Conservation (phyloP, 495 filamentous ascomycete genomes). For the Copromyces sp. region DNA sequence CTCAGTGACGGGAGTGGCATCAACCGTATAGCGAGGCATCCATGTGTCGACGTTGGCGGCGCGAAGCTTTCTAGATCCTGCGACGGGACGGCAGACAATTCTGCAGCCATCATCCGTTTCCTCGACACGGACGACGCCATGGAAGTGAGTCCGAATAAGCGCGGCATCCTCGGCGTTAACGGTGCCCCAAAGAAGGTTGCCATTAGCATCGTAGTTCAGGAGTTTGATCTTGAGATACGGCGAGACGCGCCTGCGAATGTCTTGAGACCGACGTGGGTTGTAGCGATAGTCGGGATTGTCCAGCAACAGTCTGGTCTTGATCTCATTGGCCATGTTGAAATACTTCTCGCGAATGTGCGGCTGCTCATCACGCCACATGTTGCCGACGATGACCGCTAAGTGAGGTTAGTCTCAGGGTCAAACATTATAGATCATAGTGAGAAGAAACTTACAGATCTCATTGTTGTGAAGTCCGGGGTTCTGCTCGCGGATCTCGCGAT, state of each 20-base stretch:
- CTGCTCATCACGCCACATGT: constrained; percentile 6
- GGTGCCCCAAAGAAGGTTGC: neutral
- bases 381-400: constrained; percentile 6
- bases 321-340: constrained; percentile 9
- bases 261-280: constrained; percentile 4
- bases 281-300: constrained; percentile 10
- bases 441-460: constrained; percentile 14
- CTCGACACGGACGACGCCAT: neutral
- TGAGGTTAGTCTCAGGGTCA: constrained; percentile 3
- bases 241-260: neutral
- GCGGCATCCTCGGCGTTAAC: neutral
- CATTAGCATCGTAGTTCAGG: constrained; percentile 1
- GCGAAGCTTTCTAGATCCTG: neutral
- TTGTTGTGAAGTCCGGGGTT: constrained; percentile 14
- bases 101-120: neutral
- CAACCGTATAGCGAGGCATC: neutral
- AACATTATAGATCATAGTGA: neutral
- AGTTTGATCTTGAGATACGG: constrained; percentile 4
- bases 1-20: neutral
- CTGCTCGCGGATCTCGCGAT: constrained; percentile 3
- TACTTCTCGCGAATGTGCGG: constrained; percentile 6
- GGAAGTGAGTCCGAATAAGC: neutral
- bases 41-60: neutral
- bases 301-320: constrained; percentile 8
- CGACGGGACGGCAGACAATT: neutral